Evolutionary conservation across 176 grass and related monocot species (phyloP), one percentile per base, ranked within the genome.

Genomic region (Tillandsia fasciculata): DNA sequence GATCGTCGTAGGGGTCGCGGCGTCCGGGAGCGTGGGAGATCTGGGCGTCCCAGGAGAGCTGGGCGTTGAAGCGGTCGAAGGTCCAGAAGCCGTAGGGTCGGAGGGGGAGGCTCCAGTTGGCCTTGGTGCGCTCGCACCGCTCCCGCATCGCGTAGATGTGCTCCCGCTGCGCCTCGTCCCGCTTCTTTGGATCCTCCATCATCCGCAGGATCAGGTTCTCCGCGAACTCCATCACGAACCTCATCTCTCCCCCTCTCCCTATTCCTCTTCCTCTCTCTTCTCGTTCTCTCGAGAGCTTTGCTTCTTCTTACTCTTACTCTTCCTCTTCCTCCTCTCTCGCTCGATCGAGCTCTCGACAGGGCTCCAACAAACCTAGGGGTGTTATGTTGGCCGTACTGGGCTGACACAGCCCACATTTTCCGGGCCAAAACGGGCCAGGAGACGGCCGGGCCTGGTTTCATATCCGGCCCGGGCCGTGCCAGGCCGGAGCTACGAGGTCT

Each of bases 81-180:
- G 87, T 99, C 87, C 90, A 93, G 87, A 88, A 93, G 51, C 95
- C 95, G 80, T 90, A 99, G 69, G 95, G 90, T 65, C 84, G 82
- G 50, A 99, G 75, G 11, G 95, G 90, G 17, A 99, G 95, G 14
- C 48, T 81, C 90, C 95, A 99, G 51, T 86, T 82, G 24, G 79
- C 87, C 87, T 93, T 99, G 68, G 90, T 84, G 72, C 84, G 81
- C 67, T 83, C 80, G 84, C 94, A 99, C 4, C 72, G 71, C 87
- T 99, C 90, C 87, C 75, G 76, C 82, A 93, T 90, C 78, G 56
- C 51, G 87, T 93, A 99, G 24, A 99, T 63, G 75, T 88, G 77
- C 82, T 90, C 71, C 68, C 94, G 70, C 81, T 90, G 94, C 72
- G 75, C 72, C 82, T 90, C 70, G 82, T 99, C 94, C 10, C 94